A percentile compares a stretch with the other conserved stretches of the same genome.
phyloP scores from a whole-genome alignment of 2,329 filamentous ascomycete species.

The Ambrosiella xylebori region DNA sequence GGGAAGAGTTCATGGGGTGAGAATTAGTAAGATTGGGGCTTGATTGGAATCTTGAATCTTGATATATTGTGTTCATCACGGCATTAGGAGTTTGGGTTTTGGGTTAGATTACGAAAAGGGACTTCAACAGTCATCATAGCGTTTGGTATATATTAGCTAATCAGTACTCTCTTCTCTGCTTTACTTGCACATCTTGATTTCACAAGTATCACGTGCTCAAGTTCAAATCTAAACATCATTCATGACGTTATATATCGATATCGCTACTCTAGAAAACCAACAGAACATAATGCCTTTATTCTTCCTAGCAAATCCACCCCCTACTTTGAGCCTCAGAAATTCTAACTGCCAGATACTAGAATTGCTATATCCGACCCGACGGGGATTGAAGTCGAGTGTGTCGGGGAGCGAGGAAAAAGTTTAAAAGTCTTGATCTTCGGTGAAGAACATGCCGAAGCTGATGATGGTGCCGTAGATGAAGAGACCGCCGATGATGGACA shows the following conservation, averaged over 20 bases:
- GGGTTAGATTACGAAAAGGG: neutral
- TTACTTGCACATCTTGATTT: neutral
- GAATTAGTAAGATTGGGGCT: neutral
- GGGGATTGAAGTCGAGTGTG: neutral
- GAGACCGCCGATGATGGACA: conserved; percentile 83
- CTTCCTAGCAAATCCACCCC: neutral
- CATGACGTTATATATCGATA: neutral
- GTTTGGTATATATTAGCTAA: neutral
- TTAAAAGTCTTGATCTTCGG: conserved; percentile 91
- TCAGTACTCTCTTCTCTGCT: neutral
- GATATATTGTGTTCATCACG: neutral
- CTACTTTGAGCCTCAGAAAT: neutral
- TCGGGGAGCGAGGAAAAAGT: neutral
- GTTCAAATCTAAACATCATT: neutral
- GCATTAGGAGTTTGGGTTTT: neutral
- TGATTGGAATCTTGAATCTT: neutral
- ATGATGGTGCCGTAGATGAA: conserved; percentile 98
- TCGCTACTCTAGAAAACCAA: neutral
- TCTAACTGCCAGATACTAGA: neutral
- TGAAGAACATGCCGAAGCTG: conserved; percentile 95
- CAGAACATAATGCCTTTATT: neutral
- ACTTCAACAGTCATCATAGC: neutral
- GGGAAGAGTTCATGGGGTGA: neutral
- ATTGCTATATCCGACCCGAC: neutral
- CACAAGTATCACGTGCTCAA: no score